Base-by-base conservation (phyloP, 768 basidiomycete genomes). In the Lactarius hatsudake region DNA sequence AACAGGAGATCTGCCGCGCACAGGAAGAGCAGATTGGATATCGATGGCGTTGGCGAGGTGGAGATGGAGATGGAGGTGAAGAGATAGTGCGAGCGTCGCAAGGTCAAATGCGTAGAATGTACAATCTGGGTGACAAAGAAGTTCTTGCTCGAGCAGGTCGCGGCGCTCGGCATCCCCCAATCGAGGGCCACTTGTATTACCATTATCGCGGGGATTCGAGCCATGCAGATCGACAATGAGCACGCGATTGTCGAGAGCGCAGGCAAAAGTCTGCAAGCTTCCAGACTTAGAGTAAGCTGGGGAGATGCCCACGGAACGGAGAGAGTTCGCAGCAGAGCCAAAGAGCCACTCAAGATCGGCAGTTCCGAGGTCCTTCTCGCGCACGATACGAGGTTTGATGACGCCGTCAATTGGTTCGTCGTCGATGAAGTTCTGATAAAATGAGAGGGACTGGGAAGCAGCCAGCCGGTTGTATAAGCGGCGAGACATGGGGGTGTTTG, bases 61-160 rank as follows among this genome's bases (percentile, higher is more conserved):
- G 28, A 87, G 68, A 2, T 73, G 71, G 56, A 80, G 74, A 48
- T 83, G 79, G 45, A 67, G 70, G 71, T 79, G 82, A 6, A 89
- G 77, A 0, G 81, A 78, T 73, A 87, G 78, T 0, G 82, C 78
- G 20, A 88, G 73, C 0, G 79, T 80, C 0, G 73, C 83, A 72
- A 87, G 78, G 71, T 86, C 83, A 71, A 89, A 88, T 0, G 83
- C 84, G 55, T 80, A 82, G 56, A 86, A 72, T 26, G 81, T 79
- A 56, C 81, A 81, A 5, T 73, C 74, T 5, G 75, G 61, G 62
- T 81, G 81, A 72, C 81, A 82, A 2, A 88, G 76, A 32, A 88
- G 71, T 10, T 73, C 71, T 3, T 81, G 75, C 67, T 82, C 74
- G 2, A 86, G 75, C 13, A 74, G 36, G 43, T 74, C 28, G 20